Percentiles rank a stretch among this genome's conserved stretches.
phyloP scores from a whole-genome alignment of 2,329 filamentous ascomycete species.

The Beauveria brongniartii region DNA sequence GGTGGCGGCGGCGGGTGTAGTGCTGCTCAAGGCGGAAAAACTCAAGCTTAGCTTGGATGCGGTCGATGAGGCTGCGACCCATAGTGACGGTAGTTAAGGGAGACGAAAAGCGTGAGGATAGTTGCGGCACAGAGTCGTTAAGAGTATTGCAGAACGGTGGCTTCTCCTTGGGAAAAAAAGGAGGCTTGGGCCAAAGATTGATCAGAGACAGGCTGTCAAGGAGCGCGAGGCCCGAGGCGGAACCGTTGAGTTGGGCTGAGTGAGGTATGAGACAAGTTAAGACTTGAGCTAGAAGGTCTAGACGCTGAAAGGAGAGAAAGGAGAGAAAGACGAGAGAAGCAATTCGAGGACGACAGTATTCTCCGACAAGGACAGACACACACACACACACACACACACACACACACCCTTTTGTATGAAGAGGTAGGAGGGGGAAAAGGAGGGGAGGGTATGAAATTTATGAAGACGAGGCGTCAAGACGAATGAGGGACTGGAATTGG shows the following conservation, averaged over 20 bases:
- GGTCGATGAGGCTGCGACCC: slow-evolving; percentile 47
- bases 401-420: not conserved
- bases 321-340: not conserved
- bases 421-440: not conserved
- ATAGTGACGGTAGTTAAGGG: slow-evolving; percentile 20
- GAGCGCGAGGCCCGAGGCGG: not conserved
- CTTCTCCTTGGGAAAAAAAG: not conserved
- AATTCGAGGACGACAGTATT: not conserved
- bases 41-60: slow-evolving; percentile 66
- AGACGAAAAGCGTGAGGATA: not conserved
- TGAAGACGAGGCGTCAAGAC: not conserved
- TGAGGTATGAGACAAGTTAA: not conserved
- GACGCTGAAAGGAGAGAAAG: not conserved
- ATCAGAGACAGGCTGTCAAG: not conserved
- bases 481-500: slow-evolving; percentile 7
- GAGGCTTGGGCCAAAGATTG: not conserved
- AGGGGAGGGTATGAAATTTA: not conserved
- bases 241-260: not conserved
- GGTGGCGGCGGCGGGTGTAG: slow-evolving; percentile 80
- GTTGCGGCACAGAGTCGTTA: not conserved
- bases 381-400: not conserved
- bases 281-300: not conserved
- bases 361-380: not conserved
- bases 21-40: slow-evolving; percentile 92
- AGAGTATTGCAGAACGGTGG: not conserved